Percentiles rank a stretch among this genome's conserved stretches.
Evolutionary conservation across 2,329 filamentous ascomycete species (phyloP).

Genomic region (Botrytis sinoallii): DNA sequence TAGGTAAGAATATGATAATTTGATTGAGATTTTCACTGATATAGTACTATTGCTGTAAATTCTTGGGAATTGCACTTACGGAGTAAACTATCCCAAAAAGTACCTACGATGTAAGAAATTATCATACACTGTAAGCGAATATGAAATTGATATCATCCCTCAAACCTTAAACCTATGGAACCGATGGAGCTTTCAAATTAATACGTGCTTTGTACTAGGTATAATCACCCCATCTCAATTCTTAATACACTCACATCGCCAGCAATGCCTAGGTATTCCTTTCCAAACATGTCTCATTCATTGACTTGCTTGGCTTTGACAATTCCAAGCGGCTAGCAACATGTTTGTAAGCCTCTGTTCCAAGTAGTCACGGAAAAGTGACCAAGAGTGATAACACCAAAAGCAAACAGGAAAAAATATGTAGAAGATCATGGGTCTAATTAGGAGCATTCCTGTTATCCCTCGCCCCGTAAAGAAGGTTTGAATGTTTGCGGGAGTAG

Average conservation of each 20-base stretch:
- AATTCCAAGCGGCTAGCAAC: neutral
- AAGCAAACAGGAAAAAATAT: neutral
- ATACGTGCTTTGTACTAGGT: neutral
- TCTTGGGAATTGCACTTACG: neutral
- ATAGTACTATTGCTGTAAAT: neutral
- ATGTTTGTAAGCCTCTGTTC: neutral
- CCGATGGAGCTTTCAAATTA: neutral
- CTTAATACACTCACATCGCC: neutral
- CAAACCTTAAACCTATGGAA: neutral
- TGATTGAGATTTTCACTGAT: neutral
- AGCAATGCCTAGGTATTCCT: neutral
- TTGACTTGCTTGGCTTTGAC: neutral
- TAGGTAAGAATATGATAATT: neutral
- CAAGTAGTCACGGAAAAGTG: neutral
- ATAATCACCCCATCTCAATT: neutral
- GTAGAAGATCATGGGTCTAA: neutral
- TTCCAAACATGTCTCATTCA: neutral
- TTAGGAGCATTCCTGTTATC: neutral
- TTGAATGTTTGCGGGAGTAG: neutral
- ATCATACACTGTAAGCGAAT: neutral
- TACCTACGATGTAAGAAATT: too few species aligned
- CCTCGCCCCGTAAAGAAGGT: neutral
- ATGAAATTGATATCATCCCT: neutral
- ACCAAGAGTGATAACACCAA: neutral
- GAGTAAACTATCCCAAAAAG: neutral